Percentiles rank a stretch among this genome's conserved stretches.
phyloP scores from a whole-genome alignment of 257 asterid genomes.

The Nicotiana attenuata region DNA sequence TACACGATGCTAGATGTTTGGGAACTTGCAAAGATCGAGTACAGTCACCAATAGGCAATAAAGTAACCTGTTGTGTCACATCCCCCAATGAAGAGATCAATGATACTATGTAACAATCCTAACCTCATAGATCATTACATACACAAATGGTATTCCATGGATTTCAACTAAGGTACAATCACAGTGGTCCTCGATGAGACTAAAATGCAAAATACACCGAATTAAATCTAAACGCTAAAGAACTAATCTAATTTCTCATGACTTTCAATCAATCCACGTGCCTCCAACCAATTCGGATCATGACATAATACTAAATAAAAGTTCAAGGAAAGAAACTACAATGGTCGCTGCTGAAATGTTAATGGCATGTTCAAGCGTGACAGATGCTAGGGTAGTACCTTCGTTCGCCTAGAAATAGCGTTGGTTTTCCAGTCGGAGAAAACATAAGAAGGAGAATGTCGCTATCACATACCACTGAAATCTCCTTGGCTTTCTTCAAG shows the following conservation, averaged over 20 bases:
- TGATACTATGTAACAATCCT: background rate
- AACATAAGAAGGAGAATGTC: slow-evolving; percentile 80
- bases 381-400: slow-evolving; percentile 34
- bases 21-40: background rate
- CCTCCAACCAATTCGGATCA: no score
- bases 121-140: background rate
- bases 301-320: no score
- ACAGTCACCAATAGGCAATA: background rate
- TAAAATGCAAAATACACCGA: background rate
- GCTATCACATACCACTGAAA: slow-evolving; percentile 74
- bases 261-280: no score
- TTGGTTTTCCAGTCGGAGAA: slow-evolving; percentile 81
- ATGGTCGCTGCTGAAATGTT: background rate
- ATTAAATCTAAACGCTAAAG: background rate
- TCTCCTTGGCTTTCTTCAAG: slow-evolving; percentile 74
- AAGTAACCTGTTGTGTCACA: background rate
- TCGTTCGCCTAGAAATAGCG: slow-evolving; percentile 57
- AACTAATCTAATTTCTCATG: no score
- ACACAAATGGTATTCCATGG: background rate
- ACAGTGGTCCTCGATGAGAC: background rate
- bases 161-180: background rate
- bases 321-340: no score
- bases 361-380: background rate
- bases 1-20: background rate
- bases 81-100: background rate